Base-by-base conservation (phyloP, 352 stramenopile genomes). In the Phytophthora tentaculata region DNA sequence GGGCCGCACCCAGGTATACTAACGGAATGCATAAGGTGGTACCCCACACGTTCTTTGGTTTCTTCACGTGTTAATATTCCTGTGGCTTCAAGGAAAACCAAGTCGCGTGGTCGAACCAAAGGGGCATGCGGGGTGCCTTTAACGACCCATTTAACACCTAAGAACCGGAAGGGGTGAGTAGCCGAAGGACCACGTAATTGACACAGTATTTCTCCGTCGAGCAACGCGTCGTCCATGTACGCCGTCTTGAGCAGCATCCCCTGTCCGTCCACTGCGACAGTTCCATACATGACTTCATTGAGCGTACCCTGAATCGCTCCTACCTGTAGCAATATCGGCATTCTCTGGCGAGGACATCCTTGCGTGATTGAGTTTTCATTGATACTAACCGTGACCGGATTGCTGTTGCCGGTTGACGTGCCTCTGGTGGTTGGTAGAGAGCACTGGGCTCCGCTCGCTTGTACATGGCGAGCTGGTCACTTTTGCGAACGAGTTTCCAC, bases 271-370 rank as follows among this genome's bases (percentile, higher is more conserved):
- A 83, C 73, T 24, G 80, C 70, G n/a, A 70, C 4, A 20, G 79
- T 73, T 44, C 80, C 83, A 61, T 86, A 91, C 79, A 90, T 86
- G 49, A 86, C 66, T 49, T 90, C 79, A 47, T 90, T 69, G n/a
- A 90, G 59, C n/a, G 67, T 58, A 23, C 67, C 68, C 56, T 45
- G 73, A 47, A 86, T 75, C 1, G 64, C 67, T 9, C 78, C 78
- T 2, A 81, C 75, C 39, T 77, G 72, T 14, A 81, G 72, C 43
- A 85, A 12, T 19, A 51, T 56, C 37, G 74, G 77, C 50, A 83
- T 56, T 20, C 69, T 77, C 53, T 73, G 66, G 54, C 77, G 65
- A 59, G 59, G 32, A n/a, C 56, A 60, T 47, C 60, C 32, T 62
- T 60, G 65, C 2, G 45, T 59, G 32, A 56, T 55, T 2, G 59